A percentile compares a stretch with the other conserved stretches of the same genome.
These are phyloP conservation scores for Raffaelea arxii DNA, from an alignment of 2,329 filamentous ascomycete species.

Conservation along the genomic window DNA sequence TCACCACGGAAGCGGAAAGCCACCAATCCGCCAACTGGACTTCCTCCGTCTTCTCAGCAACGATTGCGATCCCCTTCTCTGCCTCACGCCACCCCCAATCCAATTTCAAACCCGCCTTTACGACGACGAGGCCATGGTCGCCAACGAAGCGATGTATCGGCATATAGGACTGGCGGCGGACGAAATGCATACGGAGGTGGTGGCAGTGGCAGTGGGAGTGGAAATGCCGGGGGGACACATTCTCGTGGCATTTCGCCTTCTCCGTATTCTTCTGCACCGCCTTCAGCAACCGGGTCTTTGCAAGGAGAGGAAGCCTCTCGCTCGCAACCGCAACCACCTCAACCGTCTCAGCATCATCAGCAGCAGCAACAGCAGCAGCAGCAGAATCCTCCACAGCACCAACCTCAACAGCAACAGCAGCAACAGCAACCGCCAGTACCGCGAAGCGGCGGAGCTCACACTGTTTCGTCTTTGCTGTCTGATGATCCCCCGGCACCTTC, in stretches of 20 bases:
- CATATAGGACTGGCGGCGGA: conserved; percentile 19
- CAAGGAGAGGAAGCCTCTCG: conserved; percentile 24
- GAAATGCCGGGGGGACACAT: conserved; percentile 9
- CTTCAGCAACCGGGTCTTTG: conserved; percentile 20
- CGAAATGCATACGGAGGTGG: conserved; percentile 5
- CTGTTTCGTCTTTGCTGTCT: conserved; percentile 34
- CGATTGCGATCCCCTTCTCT: conserved; percentile 45
- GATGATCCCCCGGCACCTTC: conserved; percentile 24
- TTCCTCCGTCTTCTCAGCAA: conserved; percentile 33
- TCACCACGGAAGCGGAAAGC: conserved; percentile 83
- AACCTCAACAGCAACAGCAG: conserved; percentile 7
- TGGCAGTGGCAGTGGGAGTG: conserved; percentile 2
- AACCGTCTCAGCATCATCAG: background rate
- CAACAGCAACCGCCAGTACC: conserved; percentile 11
- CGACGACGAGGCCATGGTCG: conserved; percentile 52
- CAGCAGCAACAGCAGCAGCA: conserved; percentile 9
- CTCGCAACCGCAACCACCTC: conserved; percentile 7
- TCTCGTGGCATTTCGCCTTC: conserved; percentile 19
- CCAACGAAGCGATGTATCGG: conserved; percentile 54
- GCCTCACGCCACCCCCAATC: conserved; percentile 34
- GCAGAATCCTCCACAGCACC: background rate
- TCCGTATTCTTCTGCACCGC: conserved; percentile 23
- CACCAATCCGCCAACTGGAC: conserved; percentile 40
- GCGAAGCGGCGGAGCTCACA: conserved; percentile 26
- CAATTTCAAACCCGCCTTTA: conserved; percentile 41